phyloP scores from a whole-genome alignment of 1,284 basidiomycete genomes.

The Takashimella koratensis region DNA sequence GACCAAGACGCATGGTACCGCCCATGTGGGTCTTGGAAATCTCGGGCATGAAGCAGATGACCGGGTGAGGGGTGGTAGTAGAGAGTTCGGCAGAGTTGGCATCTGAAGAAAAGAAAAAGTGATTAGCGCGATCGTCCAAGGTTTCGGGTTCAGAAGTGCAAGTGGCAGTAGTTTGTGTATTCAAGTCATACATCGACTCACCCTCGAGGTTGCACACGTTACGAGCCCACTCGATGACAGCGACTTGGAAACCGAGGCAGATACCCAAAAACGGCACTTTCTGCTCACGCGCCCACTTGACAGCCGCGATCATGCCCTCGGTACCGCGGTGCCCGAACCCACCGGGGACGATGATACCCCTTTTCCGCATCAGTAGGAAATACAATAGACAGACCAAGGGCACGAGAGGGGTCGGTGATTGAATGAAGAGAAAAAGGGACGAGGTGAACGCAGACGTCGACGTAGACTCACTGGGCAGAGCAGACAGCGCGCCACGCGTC shows the following conservation, averaged over 20 bases:
- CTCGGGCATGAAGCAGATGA: slow-evolving; percentile 98
- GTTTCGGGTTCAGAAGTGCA: neutral
- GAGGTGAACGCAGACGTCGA: neutral
- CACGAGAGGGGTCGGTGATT: no score
- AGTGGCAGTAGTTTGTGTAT: neutral
- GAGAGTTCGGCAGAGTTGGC: slow-evolving; percentile 88
- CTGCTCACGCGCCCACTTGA: slow-evolving; percentile 94
- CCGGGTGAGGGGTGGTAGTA: slow-evolving; percentile 58
- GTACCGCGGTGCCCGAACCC: slow-evolving; percentile 92
- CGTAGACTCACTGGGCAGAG: slow-evolving; percentile 66
- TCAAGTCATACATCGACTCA: slow-evolving; percentile 41
- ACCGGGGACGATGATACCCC: slow-evolving; percentile 91
- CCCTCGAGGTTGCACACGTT: slow-evolving; percentile 73
- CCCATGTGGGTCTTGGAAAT: slow-evolving; percentile 97
- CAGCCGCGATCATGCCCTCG: slow-evolving; percentile 96
- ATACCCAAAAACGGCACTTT: slow-evolving; percentile 94
- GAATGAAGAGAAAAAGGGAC: no score
- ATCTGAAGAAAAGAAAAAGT: slow-evolving; percentile 50
- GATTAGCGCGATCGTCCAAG: neutral
- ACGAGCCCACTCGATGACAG: slow-evolving; percentile 91
- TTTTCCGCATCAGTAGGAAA: no score
- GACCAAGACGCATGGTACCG: slow-evolving; percentile 94
- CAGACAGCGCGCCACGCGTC: slow-evolving; percentile 94
- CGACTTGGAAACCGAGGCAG: slow-evolving; percentile 96
- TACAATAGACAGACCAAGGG: no score